Evolutionary conservation across 306 rosid species (phyloP).

Genomic region (Pyrus betulifolia): DNA sequence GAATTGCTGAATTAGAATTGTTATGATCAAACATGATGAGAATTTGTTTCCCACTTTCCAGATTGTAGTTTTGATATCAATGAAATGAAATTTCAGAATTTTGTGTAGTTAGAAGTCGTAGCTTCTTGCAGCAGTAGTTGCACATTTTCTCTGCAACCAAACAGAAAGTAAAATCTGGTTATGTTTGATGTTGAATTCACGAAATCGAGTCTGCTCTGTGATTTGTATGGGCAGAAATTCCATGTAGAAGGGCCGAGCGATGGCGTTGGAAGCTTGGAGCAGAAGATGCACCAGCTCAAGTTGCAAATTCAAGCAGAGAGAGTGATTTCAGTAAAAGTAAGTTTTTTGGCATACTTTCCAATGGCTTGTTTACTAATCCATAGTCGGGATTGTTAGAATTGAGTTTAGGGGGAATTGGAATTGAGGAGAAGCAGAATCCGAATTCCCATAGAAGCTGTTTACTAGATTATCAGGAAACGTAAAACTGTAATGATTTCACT

Average conservation of each 20-base stretch:
- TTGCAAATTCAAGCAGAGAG: constrained; percentile 78
- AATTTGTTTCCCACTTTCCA: background rate
- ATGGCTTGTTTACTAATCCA: background rate
- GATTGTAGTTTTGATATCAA: background rate
- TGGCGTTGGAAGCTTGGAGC: constrained; percentile 37
- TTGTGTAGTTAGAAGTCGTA: background rate
- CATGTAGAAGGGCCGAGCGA: constrained; percentile 37
- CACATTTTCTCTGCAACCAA: background rate
- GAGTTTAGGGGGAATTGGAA: background rate
- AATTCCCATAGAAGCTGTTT: background rate
- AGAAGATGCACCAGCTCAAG: constrained; percentile 60
- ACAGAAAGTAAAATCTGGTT: background rate
- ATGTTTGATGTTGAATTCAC: background rate
- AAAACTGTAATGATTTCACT: background rate
- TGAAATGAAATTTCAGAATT: background rate
- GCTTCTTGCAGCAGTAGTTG: background rate
- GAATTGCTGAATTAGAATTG: constrained; percentile 6
- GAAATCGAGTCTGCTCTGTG: background rate
- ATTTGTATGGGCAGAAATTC: constrained; percentile 26
- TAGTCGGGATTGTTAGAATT: background rate
- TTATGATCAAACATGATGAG: background rate
- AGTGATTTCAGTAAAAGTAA: constrained; percentile 43
- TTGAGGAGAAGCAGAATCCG: background rate
- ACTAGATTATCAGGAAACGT: background rate
- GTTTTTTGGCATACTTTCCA: background rate